These are phyloP conservation scores for Canna indica DNA, from an alignment of 176 grass and related monocot species.

Conservation along the genomic window DNA sequence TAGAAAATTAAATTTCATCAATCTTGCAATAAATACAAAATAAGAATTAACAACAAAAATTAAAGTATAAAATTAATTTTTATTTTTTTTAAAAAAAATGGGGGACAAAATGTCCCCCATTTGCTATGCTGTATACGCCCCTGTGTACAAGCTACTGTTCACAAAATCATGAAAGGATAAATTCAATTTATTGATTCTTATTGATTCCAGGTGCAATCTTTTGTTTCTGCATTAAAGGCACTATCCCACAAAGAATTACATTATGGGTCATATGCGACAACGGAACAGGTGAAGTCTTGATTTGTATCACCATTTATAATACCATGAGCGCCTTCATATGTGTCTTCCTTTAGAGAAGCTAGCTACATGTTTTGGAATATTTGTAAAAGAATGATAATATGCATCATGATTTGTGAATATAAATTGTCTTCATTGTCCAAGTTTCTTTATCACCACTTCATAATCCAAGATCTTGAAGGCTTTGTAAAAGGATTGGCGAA, in stretches of 20 bases:
- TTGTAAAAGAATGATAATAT: not conserved
- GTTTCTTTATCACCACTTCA: no score
- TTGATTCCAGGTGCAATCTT: not conserved
- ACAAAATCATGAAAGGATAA: not conserved
- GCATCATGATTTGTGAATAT: not conserved
- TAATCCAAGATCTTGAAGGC: no score
- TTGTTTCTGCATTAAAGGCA: not conserved
- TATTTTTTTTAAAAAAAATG: no score
- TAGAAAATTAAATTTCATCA: no score
- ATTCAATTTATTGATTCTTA: not conserved
- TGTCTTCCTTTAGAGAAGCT: not conserved
- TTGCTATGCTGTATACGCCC: no score
- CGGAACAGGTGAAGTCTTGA: not conserved
- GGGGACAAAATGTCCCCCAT: no score
- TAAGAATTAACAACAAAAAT: no score
- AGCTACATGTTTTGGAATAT: not conserved
- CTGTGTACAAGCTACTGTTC: not conserved
- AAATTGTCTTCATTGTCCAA: not conserved
- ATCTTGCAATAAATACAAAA: no score
- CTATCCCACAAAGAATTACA: not conserved
- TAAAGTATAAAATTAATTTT: no score
- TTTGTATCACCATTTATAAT: not conserved
- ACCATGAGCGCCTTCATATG: not conserved
- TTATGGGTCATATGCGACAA: not conserved
- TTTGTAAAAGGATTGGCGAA: no score